Evolutionary conservation across 192 early-diverging fungal species (phyloP), one percentile per base, ranked within the genome.

Genomic region (Pilobolus umbonatus): DNA sequence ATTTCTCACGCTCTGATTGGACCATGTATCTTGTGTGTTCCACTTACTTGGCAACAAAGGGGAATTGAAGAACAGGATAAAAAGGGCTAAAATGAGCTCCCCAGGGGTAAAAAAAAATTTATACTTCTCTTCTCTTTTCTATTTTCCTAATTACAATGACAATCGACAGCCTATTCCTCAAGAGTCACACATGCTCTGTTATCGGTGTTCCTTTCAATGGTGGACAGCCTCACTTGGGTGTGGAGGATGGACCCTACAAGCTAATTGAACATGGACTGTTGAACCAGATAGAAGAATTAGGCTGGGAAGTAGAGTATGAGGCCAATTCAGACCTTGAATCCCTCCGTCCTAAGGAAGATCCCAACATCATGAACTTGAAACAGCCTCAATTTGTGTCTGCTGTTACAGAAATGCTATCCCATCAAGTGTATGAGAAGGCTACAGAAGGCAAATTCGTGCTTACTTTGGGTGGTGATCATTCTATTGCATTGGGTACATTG

Each of bases 391-490:
- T 83, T 59, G 93, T 95, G 49, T 88, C 90, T 21, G 61, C 75
- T 12, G 92, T 94, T 2, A 86, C 91, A 6, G 65, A 88, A 31
- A 68, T 70, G 6, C 83, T 94, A 6, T 62, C 83, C 11, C 57
- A 81, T 22, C 72, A 81, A 32, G 88, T 98, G 19, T 67, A 79
- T 48, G 73, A 63, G 14, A 78, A 81, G 36, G 82, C 84, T 62
- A 71, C 62, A 56, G 61, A 79, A 57, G 86, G 90, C 3, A 75
- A 89, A n/a, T 58, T 98, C 22, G 93, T 90, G 10, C 61, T 98
- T 34, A 98, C 93, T 15, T 74, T 98, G 32, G 95, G 95, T 55
- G 95, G 93, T 31, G 95, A 98, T 76, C 95, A 98, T 65, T 94
- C 93, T 17, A 80, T 98, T 36, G 95, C 87, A 19, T 83, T 98